phyloP scores from a whole-genome alignment of 257 asterid genomes.

The Scutellaria galericulata region DNA sequence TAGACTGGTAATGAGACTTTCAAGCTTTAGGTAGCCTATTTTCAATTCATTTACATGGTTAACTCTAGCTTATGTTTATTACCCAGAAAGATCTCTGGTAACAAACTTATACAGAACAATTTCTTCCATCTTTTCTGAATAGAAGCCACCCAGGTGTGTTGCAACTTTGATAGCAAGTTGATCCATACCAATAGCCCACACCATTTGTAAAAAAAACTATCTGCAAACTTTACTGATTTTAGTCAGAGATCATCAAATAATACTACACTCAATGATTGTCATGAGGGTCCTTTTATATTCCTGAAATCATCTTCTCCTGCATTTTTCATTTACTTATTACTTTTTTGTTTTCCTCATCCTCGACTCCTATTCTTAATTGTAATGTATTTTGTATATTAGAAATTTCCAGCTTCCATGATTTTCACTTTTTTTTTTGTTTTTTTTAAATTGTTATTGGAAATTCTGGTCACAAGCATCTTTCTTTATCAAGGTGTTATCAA shows the following conservation, averaged over 20 bases:
- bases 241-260: background rate
- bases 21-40: background rate
- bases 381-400: background rate
- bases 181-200: background rate
- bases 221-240: conserved; percentile 14
- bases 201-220: background rate
- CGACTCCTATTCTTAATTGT: background rate
- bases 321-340: background rate
- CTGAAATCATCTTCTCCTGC: background rate
- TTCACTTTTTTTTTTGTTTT: conserved; percentile 3
- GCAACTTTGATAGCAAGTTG: conserved; percentile 1
- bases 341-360: background rate
- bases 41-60: background rate
- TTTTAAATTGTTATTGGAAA: background rate
- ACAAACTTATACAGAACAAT: background rate
- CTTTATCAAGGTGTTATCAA: background rate
- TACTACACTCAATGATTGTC: background rate
- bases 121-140: conserved; percentile 8
- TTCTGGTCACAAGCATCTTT: background rate
- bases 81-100: background rate
- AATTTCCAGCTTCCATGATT: background rate
- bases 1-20: background rate
- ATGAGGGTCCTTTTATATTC: background rate
- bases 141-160: background rate
- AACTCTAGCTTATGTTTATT: background rate